Evolutionary conservation across 129 eudicot genomes (phyloP).

Genomic region (Centella asiatica): DNA sequence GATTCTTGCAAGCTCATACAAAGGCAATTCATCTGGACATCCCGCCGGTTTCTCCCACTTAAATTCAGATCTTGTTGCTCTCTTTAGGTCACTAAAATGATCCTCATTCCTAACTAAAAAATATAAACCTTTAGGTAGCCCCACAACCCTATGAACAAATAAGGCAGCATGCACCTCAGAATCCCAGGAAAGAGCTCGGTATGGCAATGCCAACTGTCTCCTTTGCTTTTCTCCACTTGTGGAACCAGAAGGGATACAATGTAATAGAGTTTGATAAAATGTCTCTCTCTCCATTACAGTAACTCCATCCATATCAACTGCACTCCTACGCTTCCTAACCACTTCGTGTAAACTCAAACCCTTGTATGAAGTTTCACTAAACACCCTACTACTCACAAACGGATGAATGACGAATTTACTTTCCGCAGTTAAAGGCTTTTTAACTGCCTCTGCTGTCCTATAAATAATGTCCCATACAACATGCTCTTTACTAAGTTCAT

Average conservation of each 20-base stretch:
- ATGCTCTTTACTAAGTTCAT: slow-evolving; percentile 78
- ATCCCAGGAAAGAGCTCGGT: slow-evolving; percentile 79
- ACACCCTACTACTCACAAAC: slow-evolving; percentile 29
- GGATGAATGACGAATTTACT: slow-evolving; percentile 30
- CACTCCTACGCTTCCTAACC: slow-evolving; percentile 92
- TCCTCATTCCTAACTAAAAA: slow-evolving; percentile 85
- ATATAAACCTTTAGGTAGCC: slow-evolving; percentile 77
- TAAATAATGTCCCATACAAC: slow-evolving; percentile 80
- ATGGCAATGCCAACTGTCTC: slow-evolving; percentile 65
- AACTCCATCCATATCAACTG: slow-evolving; percentile 85
- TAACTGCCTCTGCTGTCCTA: slow-evolving; percentile 55
- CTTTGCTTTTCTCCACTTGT: slow-evolving; percentile 46
- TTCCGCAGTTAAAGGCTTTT: slow-evolving; percentile 45
- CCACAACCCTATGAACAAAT: slow-evolving; percentile 88
- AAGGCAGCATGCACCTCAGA: slow-evolving; percentile 75
- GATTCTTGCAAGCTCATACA: slow-evolving; percentile 62
- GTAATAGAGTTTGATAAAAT: slow-evolving; percentile 73
- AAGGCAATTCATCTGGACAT: slow-evolving; percentile 75
- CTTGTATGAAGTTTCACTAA: slow-evolving; percentile 42
- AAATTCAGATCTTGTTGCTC: slow-evolving; percentile 49
- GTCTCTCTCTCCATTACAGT: slow-evolving; percentile 45
- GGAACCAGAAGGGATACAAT: slow-evolving; percentile 74
- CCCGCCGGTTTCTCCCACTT: slow-evolving; percentile 89
- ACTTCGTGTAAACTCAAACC: slow-evolving; percentile 49
- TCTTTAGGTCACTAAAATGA: slow-evolving; percentile 58